Percentiles rank a stretch among this genome's conserved stretches.
Evolutionary conservation across 163 green algal species (phyloP).

Genomic region (Smithsoniella earleae): DNA sequence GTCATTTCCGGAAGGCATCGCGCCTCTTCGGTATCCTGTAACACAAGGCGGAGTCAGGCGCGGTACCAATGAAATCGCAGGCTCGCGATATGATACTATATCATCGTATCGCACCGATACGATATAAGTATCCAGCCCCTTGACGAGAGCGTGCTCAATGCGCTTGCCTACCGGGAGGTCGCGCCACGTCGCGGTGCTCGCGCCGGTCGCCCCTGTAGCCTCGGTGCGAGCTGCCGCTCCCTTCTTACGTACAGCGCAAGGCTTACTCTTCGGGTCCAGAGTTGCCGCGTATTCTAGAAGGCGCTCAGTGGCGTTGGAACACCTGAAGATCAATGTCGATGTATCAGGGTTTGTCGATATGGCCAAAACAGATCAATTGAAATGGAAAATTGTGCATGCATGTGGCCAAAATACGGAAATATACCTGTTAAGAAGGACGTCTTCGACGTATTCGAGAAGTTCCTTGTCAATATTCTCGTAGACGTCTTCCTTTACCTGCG

Average conservation of each 20-base stretch:
- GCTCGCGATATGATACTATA: too few species aligned
- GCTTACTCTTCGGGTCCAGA: slow-evolving; percentile 75
- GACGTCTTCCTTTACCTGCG: slow-evolving; percentile 73
- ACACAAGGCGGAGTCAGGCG: slow-evolving; percentile 30
- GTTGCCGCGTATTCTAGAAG: slow-evolving; percentile 80
- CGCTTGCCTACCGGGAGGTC: slow-evolving; percentile 71
- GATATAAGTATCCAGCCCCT: slow-evolving; percentile 59
- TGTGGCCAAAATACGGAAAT: background rate
- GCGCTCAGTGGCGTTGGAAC: slow-evolving; percentile 75
- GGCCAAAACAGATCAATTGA: background rate
- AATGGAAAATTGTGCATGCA: background rate
- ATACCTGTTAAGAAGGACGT: slow-evolving; percentile 87
- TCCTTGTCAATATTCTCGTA: slow-evolving; percentile 94
- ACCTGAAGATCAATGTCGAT: too few species aligned
- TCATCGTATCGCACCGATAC: slow-evolving; percentile 29
- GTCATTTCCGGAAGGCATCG: slow-evolving; percentile 52
- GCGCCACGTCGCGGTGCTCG: slow-evolving; percentile 64
- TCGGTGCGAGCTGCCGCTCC: slow-evolving; percentile 33
- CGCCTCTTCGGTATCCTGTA: slow-evolving; percentile 82
- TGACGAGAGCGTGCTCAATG: slow-evolving; percentile 85
- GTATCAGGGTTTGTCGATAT: background rate
- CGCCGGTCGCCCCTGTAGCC: slow-evolving; percentile 14
- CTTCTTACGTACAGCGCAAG: slow-evolving; percentile 52
- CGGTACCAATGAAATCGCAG: too few species aligned
- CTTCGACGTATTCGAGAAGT: slow-evolving; percentile 87